Percentiles rank a stretch among this genome's conserved stretches.
Evolutionary conservation across 2,329 filamentous ascomycete species (phyloP).

Genomic region (Ophiostoma fasciatum): DNA sequence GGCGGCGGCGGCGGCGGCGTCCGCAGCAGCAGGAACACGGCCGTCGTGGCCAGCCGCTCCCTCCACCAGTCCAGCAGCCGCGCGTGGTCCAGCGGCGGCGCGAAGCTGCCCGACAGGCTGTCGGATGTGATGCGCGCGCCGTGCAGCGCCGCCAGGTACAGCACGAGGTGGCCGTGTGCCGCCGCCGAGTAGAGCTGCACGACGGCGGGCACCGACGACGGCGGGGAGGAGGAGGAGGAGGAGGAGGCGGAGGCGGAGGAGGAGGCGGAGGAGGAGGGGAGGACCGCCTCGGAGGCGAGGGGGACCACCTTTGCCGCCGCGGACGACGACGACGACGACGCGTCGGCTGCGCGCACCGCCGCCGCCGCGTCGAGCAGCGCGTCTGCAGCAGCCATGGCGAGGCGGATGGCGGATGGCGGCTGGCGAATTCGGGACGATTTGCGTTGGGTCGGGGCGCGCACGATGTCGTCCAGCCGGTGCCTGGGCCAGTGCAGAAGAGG

Average conservation of each 20-base stretch:
- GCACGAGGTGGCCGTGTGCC: constrained; percentile 35
- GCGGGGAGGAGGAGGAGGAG: not conserved
- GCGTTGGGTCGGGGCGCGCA: no score
- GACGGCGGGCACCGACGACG: not conserved
- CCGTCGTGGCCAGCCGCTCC: constrained; percentile 32
- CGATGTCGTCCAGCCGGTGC: no score
- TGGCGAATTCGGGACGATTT: no score
- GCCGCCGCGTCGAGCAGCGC: constrained; percentile 4
- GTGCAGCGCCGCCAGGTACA: constrained; percentile 43
- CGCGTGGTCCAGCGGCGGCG: constrained; percentile 41
- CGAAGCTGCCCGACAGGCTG: constrained; percentile 40
- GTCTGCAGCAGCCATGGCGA: constrained; percentile 1
- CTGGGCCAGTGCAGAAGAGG: no score
- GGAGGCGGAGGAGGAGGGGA: no score
- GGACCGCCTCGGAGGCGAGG: no score
- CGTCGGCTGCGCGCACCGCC: no score
- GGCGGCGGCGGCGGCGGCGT: not conserved
- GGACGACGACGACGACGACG: no score
- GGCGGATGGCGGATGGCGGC: not conserved
- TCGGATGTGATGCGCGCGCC: constrained; percentile 43
- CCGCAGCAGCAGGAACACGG: constrained; percentile 35
- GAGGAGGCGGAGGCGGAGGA: not conserved
- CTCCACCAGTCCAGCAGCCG: constrained; percentile 45
- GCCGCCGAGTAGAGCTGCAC: constrained; percentile 25
- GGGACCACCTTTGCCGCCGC: no score